Evolutionary conservation across 1,284 basidiomycete species (phyloP).

Genomic region (Mycena sp.): DNA sequence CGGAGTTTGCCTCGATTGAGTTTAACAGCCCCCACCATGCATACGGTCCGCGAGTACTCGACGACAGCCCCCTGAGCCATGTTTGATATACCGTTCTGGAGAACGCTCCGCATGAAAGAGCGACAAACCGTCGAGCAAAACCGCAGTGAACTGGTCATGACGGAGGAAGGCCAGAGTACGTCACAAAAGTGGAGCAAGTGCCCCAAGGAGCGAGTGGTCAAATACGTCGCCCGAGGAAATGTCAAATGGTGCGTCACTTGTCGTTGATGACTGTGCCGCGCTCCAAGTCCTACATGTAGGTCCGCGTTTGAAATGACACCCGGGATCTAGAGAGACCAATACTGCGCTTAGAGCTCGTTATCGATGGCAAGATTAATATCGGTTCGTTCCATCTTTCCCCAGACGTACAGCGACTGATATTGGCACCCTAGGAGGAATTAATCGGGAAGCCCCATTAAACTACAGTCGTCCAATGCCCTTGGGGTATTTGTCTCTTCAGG

Average conservation of each 20-base stretch:
- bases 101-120: slow-evolving; percentile 58
- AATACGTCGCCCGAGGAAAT: slow-evolving; percentile 72
- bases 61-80: slow-evolving; percentile 76
- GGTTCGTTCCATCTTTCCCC: slow-evolving; percentile 47
- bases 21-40: slow-evolving; percentile 45
- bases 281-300: slow-evolving; percentile 42
- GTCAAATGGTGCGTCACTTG: slow-evolving; percentile 61
- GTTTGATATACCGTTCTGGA: slow-evolving; percentile 73
- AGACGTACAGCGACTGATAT: slow-evolving; percentile 37
- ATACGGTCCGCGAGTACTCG: slow-evolving; percentile 52
- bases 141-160: slow-evolving; percentile 29
- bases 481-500: slow-evolving; percentile 57
- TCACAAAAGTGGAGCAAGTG: slow-evolving; percentile 9
- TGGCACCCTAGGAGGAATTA: slow-evolving; percentile 46
- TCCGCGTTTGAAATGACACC: slow-evolving; percentile 80
- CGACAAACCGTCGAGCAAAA: slow-evolving; percentile 50
- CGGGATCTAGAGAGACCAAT: slow-evolving; percentile 62
- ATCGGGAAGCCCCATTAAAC: slow-evolving; percentile 58
- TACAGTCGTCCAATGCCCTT: slow-evolving; percentile 55
- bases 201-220: slow-evolving; percentile 65
- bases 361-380: slow-evolving; percentile 73
- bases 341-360: slow-evolving; percentile 65
- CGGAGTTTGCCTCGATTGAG: slow-evolving; percentile 81
- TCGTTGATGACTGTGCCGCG: not conserved
- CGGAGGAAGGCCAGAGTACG: slow-evolving; percentile 37